phyloP scores from a whole-genome alignment of 2,329 filamentous ascomycete species.

The Diaporthe citri region DNA sequence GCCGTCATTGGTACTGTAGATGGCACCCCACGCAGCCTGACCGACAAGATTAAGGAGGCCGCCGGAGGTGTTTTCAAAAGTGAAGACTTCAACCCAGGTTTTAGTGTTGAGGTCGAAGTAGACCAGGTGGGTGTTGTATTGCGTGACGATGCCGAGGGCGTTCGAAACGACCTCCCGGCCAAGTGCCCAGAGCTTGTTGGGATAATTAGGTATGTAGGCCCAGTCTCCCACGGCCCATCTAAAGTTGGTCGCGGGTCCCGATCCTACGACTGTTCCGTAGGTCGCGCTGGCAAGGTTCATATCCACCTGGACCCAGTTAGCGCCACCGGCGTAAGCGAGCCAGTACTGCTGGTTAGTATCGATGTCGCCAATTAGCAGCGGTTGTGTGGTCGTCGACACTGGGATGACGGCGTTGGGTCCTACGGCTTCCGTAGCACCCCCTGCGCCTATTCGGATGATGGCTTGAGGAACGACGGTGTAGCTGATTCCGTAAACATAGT shows the following conservation, averaged over 20 bases:
- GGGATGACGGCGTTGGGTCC: neutral
- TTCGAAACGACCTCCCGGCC: neutral
- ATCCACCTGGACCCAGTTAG: neutral
- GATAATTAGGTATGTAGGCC: neutral
- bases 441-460: conserved; percentile 8
- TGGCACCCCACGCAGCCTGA: neutral
- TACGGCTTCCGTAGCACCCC: neutral
- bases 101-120: neutral
- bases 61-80: neutral
- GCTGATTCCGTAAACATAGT: neutral
- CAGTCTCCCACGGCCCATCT: neutral
- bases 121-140: conserved; percentile 23
- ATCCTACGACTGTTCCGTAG: neutral
- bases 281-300: neutral
- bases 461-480: neutral
- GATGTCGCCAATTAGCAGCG: conserved; percentile 14
- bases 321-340: neutral
- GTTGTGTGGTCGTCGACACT: neutral
- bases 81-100: neutral
- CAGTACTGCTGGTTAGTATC: conserved; percentile 15
- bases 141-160: neutral
- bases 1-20: conserved; percentile 23
- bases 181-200: neutral
- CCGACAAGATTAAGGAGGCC: neutral
- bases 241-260: neutral